Base-by-base conservation (phyloP, 108 stramenopile genomes). In the Nitzschia putrida region DNA sequence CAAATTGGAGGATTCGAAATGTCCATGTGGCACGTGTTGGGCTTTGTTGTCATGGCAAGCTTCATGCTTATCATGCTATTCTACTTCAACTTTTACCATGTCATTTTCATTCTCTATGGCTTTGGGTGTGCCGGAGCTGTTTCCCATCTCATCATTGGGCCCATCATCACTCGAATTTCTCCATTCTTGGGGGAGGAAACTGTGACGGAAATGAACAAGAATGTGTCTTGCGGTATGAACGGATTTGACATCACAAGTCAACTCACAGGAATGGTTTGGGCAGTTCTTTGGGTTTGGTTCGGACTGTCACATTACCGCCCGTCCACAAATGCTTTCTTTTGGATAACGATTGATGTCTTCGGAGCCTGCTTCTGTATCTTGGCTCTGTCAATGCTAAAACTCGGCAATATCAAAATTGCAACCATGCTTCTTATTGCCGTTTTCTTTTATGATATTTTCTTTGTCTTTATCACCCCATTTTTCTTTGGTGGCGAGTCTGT, bases 391-490 rank as follows among this genome's bases (percentile, higher is more conserved):
- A 71, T 88, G 9, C 81, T 96, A 49, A 88, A 85, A 63, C 71
- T 95, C 51, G 78, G 81, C 44, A 65, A 71, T 14, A 84, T 91
- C 68, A 81, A 78, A 65, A 93, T 95, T 58, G 95, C 89, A 12
- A 82, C 91, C 7, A 59, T 85, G 9, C 67, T 95, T 20, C 68
- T 96, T 57, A 74, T 75, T 24, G 86, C 89, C 55, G 91, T 90
- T 0, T 95, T 96, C 76, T 72, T 90, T 29, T 96, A 96, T 68
- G 95, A 96, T 68, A 92, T 96, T 16, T 96, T 93, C 74, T 96
- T 93, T 76, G 95, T 96, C 29, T 96, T 96, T 58, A 39, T 92
- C 14, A 86, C 86, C 1, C 93, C 95, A 0, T 75, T 94, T 53
- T 76, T 86, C 37, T 80, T 84, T 38, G 78, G 75, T 53, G 86